Percentiles rank a stretch among this genome's conserved stretches.
These are phyloP conservation scores for Didymella keratinophila DNA, from an alignment of 2,329 filamentous ascomycete species.

Conservation along the genomic window DNA sequence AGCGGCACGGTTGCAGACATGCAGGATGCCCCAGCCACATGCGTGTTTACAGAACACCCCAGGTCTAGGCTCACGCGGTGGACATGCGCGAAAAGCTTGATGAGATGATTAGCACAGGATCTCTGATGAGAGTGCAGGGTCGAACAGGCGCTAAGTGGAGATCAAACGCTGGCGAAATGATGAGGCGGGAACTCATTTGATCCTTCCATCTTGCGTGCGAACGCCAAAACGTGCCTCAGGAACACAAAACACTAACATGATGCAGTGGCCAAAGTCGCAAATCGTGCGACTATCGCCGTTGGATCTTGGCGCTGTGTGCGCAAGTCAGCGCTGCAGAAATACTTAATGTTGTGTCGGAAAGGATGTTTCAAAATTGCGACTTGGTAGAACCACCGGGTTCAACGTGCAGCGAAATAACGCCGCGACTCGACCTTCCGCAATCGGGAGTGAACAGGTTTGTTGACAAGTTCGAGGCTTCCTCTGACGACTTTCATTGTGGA, in stretches of 20 bases:
- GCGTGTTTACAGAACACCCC: conserved; percentile 8
- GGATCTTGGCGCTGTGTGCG: not conserved
- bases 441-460: conserved; percentile 3
- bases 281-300: not conserved
- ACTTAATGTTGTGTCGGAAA: not conserved
- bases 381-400: conserved; percentile 16
- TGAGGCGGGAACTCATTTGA: conserved; percentile 25
- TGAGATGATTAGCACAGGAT: conserved; percentile 24
- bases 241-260: conserved; percentile 8
- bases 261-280: conserved; percentile 1
- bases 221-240: conserved; percentile 9
- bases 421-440: conserved; percentile 9
- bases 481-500: conserved; percentile 1
- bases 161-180: conserved; percentile 48
- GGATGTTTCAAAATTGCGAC: conserved; percentile 10
- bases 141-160: conserved; percentile 33
- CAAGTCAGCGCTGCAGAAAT: not conserved
- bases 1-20: conserved; percentile 22
- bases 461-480: conserved; percentile 8
- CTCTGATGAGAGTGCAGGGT: conserved; percentile 26
- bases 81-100: conserved; percentile 25
- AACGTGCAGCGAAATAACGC: conserved; percentile 15
- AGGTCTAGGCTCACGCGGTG: conserved; percentile 24
- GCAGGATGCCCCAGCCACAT: conserved; percentile 16
- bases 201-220: conserved; percentile 15